Conservation (phyloP, 495 filamentous ascomycete species). For the Penicillium pulvis region DNA sequence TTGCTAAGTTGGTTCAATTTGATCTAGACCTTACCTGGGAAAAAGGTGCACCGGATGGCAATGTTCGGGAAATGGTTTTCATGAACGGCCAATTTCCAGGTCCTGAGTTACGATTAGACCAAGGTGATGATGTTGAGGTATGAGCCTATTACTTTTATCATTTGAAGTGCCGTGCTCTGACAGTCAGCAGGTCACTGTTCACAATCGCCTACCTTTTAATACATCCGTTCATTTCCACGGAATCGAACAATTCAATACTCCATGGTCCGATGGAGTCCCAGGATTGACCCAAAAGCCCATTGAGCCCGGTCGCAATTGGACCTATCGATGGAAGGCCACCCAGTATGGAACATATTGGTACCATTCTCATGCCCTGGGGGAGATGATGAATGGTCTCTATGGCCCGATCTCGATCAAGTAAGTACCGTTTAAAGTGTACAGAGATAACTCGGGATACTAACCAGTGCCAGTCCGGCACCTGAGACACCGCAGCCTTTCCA, state of each 20-base stretch:
- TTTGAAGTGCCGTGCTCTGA: neutral
- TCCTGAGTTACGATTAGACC: slow-evolving; percentile 53
- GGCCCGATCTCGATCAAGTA: slow-evolving; percentile 46
- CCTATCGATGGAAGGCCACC: slow-evolving; percentile 50
- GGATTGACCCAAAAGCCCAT: slow-evolving; percentile 51
- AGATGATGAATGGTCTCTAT: slow-evolving; percentile 55
- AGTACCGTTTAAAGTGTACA: neutral
- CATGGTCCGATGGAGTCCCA: slow-evolving; percentile 56
- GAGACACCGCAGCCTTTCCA: slow-evolving; percentile 41
- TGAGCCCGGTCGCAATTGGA: slow-evolving; percentile 41
- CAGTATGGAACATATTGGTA: slow-evolving; percentile 57
- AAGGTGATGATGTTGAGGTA: slow-evolving; percentile 59
- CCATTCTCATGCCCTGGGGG: slow-evolving; percentile 50
- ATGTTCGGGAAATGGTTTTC: slow-evolving; percentile 47
- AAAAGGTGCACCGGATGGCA: slow-evolving; percentile 39
- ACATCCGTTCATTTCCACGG: slow-evolving; percentile 53
- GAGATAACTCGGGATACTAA: neutral
- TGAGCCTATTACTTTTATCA: neutral
- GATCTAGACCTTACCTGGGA: slow-evolving; percentile 41
- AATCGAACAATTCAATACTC: slow-evolving; percentile 31
- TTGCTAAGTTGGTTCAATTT: slow-evolving; percentile 30
- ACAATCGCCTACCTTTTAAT: slow-evolving; percentile 53
- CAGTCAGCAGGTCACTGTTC: slow-evolving; percentile 26
- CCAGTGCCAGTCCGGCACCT: slow-evolving; percentile 34
- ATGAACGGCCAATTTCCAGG: slow-evolving; percentile 60